Base-by-base conservation (phyloP, 169 alveolate genomes). In the Neospora caninum region DNA sequence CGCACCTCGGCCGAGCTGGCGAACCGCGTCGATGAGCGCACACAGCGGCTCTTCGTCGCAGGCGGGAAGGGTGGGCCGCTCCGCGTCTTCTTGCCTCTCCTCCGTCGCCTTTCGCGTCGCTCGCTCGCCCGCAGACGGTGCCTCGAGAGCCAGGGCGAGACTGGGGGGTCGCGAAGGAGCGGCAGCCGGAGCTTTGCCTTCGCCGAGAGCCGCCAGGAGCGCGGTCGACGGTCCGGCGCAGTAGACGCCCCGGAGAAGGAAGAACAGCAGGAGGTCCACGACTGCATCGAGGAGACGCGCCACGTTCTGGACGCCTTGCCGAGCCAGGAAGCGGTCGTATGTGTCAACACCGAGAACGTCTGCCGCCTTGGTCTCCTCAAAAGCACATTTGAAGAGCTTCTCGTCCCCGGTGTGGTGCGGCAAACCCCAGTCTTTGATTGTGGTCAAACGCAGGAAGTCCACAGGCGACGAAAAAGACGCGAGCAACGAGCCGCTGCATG, bases 281-380 rank as follows among this genome's bases (percentile, higher is more conserved):
- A 82, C 69, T 1, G 67, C 89, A 13, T 82, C 69, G 20, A 82
- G 89, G 18, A 82, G 89, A 13, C 54, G 89, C n/a, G 41, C 67
- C 39, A 31, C 89, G 1, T 20, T 42, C n/a, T 42, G 53, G 31
- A 82, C 69, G 22, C 89, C 89, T 29, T 82, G 89, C 25, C 89
- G 53, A 6, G 53, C 89, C 25, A 41, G 89, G 36, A 82, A 82
- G 13, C n/a, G 67, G 41, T 38, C 89, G 36, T 41, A 82, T 7
- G 53, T 42, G 7, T 82, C 89, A 34, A 41, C 67, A 29, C 41
- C 43, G 16, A 82, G 38, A 13, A 38, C 34, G 31, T 38, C 41
- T 0, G 89, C 53, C 38, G 89, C 89, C 34, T 38, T 42, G 39
- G 89, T 18, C 34, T 43, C 89, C 27, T 39, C 89, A 41, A 82